phyloP scores from a whole-genome alignment of 495 filamentous ascomycete genomes.

The Neurospora sp. region DNA sequence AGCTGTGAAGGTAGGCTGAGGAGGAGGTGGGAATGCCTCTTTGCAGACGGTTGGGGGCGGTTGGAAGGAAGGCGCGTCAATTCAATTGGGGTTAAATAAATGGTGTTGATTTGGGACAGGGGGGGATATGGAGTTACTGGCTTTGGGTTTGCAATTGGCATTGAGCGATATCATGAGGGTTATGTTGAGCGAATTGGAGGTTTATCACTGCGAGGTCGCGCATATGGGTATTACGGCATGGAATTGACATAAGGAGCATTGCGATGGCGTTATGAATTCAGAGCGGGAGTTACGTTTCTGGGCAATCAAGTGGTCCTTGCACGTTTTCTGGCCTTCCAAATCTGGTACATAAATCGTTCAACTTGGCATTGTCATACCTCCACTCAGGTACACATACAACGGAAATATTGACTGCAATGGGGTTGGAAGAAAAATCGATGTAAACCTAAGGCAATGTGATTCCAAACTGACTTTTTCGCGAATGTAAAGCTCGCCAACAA shows the following conservation, averaged over 20 bases:
- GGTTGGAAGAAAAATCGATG: background rate
- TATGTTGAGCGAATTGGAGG: accelerated
- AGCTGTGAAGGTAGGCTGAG: background rate
- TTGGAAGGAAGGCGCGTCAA: no score
- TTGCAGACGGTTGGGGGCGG: no score
- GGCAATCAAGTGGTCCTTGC: no score
- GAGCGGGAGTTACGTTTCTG: background rate
- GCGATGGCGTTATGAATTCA: background rate
- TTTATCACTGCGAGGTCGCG: background rate
- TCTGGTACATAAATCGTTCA: background rate
- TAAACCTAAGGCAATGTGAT: no score
- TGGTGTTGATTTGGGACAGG: no score
- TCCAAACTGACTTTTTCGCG: background rate
- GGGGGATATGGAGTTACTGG: background rate
- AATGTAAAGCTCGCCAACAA: no score
- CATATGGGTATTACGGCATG: background rate
- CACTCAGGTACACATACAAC: background rate
- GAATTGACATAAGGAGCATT: background rate
- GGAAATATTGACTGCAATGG: background rate
- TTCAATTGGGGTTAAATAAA: no score
- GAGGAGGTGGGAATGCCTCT: background rate
- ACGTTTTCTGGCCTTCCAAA: no score
- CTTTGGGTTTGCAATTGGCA: background rate
- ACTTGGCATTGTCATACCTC: background rate
- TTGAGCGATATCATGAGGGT: background rate